These are phyloP conservation scores for Juncus inflexus DNA, from an alignment of 176 grass and related monocot species.

Conservation along the genomic window DNA sequence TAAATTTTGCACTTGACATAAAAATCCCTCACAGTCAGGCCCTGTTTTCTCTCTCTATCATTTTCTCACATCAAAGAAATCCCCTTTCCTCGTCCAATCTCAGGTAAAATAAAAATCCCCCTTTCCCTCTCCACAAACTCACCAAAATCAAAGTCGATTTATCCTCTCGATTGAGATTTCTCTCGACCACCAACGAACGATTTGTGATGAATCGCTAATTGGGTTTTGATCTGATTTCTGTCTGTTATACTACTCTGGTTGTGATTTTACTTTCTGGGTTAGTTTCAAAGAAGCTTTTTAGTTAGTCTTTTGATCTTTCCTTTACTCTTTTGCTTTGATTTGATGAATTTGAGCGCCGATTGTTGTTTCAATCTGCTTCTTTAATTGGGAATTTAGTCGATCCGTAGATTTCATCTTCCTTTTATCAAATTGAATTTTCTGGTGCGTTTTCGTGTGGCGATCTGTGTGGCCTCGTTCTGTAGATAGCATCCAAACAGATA, in stretches of 20 bases:
- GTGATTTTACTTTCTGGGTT: neutral
- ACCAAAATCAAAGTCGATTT: too few relatives aligned
- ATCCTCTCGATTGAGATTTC: neutral
- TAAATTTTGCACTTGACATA: neutral
- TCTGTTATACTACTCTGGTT: too few relatives aligned
- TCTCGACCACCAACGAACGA: too few relatives aligned
- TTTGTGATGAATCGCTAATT: too few relatives aligned
- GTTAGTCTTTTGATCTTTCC: neutral
- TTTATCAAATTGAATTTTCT: neutral
- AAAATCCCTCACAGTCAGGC: neutral
- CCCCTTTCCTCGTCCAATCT: neutral
- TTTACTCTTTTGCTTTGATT: neutral
- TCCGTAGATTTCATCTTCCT: conserved; percentile 8
- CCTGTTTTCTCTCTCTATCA: neutral
- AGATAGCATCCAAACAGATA: neutral
- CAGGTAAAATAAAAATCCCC: neutral
- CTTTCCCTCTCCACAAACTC: too few relatives aligned
- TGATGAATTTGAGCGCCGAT: neutral
- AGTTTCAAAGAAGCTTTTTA: neutral
- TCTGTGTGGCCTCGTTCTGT: neutral
- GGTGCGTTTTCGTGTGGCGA: neutral
- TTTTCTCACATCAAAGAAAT: neutral
- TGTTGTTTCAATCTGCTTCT: neutral
- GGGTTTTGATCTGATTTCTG: too few relatives aligned
- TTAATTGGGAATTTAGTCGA: neutral